Percentiles rank a stretch among this genome's conserved stretches.
Evolutionary conservation across 306 rosid species (phyloP).

Genomic region (Fragaria iinumae): DNA sequence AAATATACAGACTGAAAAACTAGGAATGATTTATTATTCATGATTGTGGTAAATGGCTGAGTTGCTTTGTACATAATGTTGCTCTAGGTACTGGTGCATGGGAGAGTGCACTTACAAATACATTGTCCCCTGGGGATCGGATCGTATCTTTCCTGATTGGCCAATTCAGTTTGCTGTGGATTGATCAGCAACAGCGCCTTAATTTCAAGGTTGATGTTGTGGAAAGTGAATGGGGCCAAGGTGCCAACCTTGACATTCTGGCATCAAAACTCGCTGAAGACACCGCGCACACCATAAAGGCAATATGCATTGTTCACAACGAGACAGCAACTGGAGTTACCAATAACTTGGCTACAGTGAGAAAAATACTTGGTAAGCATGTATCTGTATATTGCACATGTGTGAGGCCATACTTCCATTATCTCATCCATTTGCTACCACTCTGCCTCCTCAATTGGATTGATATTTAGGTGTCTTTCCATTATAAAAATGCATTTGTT

Average conservation of each 20-base stretch:
- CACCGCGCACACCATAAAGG: slow-evolving; percentile 76
- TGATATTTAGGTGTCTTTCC: not conserved
- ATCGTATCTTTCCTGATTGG: slow-evolving; percentile 87
- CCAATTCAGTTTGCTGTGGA: slow-evolving; percentile 99
- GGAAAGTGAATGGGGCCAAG: slow-evolving; percentile 97
- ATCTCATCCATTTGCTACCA: not conserved
- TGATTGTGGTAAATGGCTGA: not conserved
- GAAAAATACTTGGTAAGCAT: slow-evolving; percentile 77
- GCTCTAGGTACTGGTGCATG: slow-evolving; percentile 95
- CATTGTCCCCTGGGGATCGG: slow-evolving; percentile 93
- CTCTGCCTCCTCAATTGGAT: not conserved
- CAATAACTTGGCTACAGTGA: slow-evolving; percentile 72
- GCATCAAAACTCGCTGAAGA: slow-evolving; percentile 86
- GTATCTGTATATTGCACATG: not conserved
- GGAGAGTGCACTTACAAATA: slow-evolving; percentile 99
- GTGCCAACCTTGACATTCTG: slow-evolving; percentile 85
- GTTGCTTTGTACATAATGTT: slow-evolving; percentile 1
- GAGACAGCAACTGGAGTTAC: slow-evolving; percentile 99
- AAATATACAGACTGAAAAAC: slow-evolving; percentile 1
- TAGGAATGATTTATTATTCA: not conserved
- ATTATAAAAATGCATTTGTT: not conserved
- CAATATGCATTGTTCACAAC: slow-evolving; percentile 93
- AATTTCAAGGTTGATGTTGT: slow-evolving; percentile 90
- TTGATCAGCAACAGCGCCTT: slow-evolving; percentile 98
- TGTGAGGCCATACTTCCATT: not conserved